Conservation (phyloP, 1,139 yeast species). For the Scheffersomyces cryptocercus region DNA sequence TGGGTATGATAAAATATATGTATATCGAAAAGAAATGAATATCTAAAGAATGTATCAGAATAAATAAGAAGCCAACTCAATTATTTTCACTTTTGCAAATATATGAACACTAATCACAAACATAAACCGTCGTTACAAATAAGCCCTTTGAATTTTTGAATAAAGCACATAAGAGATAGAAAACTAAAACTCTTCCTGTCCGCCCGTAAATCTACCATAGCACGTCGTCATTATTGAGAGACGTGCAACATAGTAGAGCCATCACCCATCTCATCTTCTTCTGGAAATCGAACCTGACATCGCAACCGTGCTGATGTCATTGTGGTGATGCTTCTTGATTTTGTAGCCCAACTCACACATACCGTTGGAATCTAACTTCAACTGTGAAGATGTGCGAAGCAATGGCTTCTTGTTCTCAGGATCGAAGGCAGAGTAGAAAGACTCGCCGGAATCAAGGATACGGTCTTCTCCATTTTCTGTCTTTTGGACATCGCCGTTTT, state of each 20-base stretch:
- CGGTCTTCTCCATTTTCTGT: conserved; percentile 18
- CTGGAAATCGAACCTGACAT: conserved; percentile 27
- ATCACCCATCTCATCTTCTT: conserved; percentile 4
- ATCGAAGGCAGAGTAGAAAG: background rate
- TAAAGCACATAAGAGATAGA: background rate
- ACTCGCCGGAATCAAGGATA: conserved; percentile 7
- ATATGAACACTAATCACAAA: no score
- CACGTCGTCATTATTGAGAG: no score
- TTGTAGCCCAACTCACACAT: conserved; percentile 46
- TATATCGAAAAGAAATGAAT: background rate
- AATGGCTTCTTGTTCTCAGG: background rate
- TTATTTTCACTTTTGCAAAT: no score
- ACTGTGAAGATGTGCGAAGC: conserved; percentile 9
- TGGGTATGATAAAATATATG: no score
- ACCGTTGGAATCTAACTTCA: conserved; percentile 33
- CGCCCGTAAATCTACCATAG: no score
- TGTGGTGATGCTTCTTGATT: conserved; percentile 47
- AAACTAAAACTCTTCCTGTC: background rate
- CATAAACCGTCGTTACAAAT: conserved; percentile 1
- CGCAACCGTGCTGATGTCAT: conserved; percentile 37
- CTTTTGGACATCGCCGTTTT: conserved; percentile 25
- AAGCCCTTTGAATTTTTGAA: background rate
- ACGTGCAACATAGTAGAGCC: background rate
- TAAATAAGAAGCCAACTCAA: background rate
- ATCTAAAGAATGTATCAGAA: conserved; percentile 5